Evolutionary conservation across 208 protist genomes (phyloP).

Genomic region (Leishmania turanica): DNA sequence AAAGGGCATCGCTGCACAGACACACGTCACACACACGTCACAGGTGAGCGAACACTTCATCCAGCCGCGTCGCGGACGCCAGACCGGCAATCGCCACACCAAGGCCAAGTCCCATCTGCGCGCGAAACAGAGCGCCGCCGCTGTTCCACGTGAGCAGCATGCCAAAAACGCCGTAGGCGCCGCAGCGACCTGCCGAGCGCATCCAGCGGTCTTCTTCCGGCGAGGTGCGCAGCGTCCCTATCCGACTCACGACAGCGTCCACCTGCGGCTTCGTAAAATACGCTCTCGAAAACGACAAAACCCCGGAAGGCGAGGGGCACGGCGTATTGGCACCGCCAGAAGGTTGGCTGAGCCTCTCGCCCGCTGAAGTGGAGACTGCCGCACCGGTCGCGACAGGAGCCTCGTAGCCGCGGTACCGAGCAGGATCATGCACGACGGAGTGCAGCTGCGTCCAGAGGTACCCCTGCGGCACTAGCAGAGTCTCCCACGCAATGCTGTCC

Average conservation of each 20-base stretch:
- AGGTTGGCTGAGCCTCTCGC: background rate
- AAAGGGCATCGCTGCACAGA: background rate
- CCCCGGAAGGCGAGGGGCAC: background rate
- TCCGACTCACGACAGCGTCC: constrained; percentile 61
- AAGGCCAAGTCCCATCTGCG: constrained; percentile 69
- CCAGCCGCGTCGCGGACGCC: constrained; percentile 59
- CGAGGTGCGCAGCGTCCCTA: constrained; percentile 45
- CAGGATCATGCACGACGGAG: constrained; percentile 35
- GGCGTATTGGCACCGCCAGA: background rate
- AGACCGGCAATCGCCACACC: constrained; percentile 49
- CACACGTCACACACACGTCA: constrained; percentile 7
- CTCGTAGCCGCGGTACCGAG: constrained; percentile 35
- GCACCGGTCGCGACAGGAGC: constrained; percentile 15
- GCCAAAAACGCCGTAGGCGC: constrained; percentile 55
- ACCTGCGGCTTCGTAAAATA: constrained; percentile 65
- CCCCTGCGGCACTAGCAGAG: constrained; percentile 34
- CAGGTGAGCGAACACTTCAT: constrained; percentile 57
- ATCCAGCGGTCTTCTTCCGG: constrained; percentile 73
- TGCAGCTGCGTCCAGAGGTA: constrained; percentile 38
- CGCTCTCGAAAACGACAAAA: background rate
- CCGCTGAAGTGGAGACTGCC: background rate
- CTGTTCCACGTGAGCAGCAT: constrained; percentile 82
- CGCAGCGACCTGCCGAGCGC: constrained; percentile 49
- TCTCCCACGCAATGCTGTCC: constrained; percentile 27
- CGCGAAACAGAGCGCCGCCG: constrained; percentile 50